A percentile compares a stretch with the other conserved stretches of the same genome.
Evolutionary conservation across 345 rosid species (phyloP).

Genomic region (Nasturtium officinale): DNA sequence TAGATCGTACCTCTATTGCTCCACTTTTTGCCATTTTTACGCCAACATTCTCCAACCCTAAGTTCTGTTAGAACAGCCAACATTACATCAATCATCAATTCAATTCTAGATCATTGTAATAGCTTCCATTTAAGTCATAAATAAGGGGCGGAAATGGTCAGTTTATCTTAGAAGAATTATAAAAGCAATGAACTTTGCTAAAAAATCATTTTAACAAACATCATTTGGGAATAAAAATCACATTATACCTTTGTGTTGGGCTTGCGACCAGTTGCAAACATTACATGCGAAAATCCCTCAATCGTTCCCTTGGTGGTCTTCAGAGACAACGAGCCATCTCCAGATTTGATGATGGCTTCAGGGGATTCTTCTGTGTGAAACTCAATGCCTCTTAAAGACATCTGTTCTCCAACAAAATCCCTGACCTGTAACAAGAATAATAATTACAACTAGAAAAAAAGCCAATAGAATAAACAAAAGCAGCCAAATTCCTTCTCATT

Average conservation of each 20-base stretch:
- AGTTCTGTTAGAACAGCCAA: constrained; percentile 59
- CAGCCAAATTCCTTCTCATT: constrained; percentile 7
- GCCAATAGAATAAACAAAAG: constrained; percentile 11
- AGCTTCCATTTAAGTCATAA: constrained; percentile 7
- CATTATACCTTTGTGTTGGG: constrained; percentile 81
- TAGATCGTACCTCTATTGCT: constrained; percentile 77
- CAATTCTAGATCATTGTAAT: constrained; percentile 7
- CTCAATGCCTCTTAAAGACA: constrained; percentile 89
- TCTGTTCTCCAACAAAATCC: constrained; percentile 87
- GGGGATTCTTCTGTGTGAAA: constrained; percentile 91
- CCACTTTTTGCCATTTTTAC: constrained; percentile 75
- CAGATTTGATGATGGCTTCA: constrained; percentile 72
- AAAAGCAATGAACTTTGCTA: constrained; percentile 14
- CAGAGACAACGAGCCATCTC: constrained; percentile 79
- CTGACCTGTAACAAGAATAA: constrained; percentile 56
- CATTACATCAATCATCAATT: constrained; percentile 30
- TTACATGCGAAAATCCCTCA: constrained; percentile 87
- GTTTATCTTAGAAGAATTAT: neutral
- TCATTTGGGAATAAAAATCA: neutral
- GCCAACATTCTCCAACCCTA: constrained; percentile 83
- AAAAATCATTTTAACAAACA: neutral
- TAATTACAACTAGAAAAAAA: neutral
- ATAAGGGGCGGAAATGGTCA: neutral
- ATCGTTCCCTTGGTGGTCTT: constrained; percentile 83
- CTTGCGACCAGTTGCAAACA: constrained; percentile 98